A percentile compares a stretch with the other conserved stretches of the same genome.
These are phyloP conservation scores for Lepidium sativum DNA, from an alignment of 345 rosid species.

Conservation along the genomic window DNA sequence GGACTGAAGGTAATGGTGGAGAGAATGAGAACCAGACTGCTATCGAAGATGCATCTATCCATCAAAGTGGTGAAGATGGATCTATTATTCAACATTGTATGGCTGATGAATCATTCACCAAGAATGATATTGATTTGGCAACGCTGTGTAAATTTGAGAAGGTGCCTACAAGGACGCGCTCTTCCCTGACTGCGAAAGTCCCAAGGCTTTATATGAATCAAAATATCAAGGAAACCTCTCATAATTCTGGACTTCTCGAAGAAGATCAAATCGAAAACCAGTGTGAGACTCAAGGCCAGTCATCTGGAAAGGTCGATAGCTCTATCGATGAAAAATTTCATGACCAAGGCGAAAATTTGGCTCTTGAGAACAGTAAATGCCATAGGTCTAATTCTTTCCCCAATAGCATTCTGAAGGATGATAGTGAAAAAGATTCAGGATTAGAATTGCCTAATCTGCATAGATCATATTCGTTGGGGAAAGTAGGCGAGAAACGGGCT, in stretches of 20 bases:
- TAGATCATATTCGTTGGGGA: constrained; percentile 44
- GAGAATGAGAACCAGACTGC: constrained; percentile 36
- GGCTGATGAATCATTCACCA: constrained; percentile 32
- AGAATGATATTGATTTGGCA: constrained; percentile 48
- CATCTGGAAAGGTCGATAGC: constrained; percentile 30
- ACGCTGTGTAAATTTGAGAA: constrained; percentile 67
- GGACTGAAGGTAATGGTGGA: constrained; percentile 17
- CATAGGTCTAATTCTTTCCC: constrained; percentile 61
- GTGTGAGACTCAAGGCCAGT: constrained; percentile 28
- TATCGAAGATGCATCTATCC: constrained; percentile 27
- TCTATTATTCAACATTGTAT: constrained; percentile 5
- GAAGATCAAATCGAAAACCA: constrained; percentile 26
- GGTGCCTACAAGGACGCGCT: constrained; percentile 78
- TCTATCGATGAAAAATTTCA: constrained; percentile 32
- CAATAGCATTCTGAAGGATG: constrained; percentile 32
- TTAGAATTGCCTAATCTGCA: constrained; percentile 33
- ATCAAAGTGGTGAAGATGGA: constrained; percentile 22
- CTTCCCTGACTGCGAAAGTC: constrained; percentile 46
- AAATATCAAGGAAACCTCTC: constrained; percentile 31
- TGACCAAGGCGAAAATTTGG: constrained; percentile 31
- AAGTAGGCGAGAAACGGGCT: constrained; percentile 64
- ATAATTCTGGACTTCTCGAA: constrained; percentile 28
- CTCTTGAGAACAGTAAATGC: constrained; percentile 38
- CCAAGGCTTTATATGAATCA: constrained; percentile 34
- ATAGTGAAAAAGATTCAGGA: constrained; percentile 34